Base-by-base conservation (phyloP, 805 yeast species). In the Metahyphopichia silvanorum region DNA sequence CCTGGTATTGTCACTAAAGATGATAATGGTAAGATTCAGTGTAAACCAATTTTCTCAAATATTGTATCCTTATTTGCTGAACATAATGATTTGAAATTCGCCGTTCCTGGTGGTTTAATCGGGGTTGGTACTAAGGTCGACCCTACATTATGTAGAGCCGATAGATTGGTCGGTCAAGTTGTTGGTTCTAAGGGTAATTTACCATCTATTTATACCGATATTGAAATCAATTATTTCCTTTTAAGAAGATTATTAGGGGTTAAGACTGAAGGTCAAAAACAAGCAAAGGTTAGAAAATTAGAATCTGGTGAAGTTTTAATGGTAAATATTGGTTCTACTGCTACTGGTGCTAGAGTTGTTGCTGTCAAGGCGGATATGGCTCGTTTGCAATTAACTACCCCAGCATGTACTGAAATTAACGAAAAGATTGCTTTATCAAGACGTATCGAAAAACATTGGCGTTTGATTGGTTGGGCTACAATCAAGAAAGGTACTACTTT, bases 341-440 rank as follows among this genome's bases (percentile, higher is more conserved):
- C 99, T 35, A 87, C 98, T 20, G 99, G 99, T 69, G 98, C 98
- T 36, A 85, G 97, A 66, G 98, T 93, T 46, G 83, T 88, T 48
- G 95, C 96, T 31, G 98, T 93, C 34, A 86, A 87, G 66, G 98
- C 98, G 40, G 99, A 93, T 77, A 87, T 94, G 96, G 98, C 98
- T 28, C 86, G 96, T 76, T 76, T 93, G 56, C 88, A 87, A 58
- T 77, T 93, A 59, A 91, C 98, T 29, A 82, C 96, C 29, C 98
- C 99, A 35, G 98, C 98, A 30, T 93, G 99, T 80, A 91, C 99
- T 23, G 97, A 91, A 72, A 76, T 91, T 32, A 86, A 94, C 49
- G 99, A 93, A 72, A 91, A 93, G 82, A 91, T 93, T 63, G 99
- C 99, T 24, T 73, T 93, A 57, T 88, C 97, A 27, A 86, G 99